Evolutionary conservation across 345 rosid genomes (phyloP).

Genomic region (Gossypium bickii): DNA sequence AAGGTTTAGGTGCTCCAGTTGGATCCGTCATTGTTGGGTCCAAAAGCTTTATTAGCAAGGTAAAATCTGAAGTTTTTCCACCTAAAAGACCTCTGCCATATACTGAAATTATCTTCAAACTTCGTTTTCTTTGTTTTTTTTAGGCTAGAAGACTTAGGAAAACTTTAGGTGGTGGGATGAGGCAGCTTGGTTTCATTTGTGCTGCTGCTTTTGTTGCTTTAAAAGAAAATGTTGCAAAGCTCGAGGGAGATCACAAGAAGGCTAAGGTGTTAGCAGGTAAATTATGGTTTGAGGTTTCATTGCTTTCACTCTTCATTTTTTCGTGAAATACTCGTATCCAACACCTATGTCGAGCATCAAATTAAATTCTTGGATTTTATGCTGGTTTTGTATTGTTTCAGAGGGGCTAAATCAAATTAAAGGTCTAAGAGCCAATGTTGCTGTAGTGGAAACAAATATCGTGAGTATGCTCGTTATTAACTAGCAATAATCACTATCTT

Average conservation of each 20-base stretch:
- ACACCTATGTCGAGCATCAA: background rate
- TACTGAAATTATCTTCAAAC: background rate
- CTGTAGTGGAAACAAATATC: constrained; percentile 82
- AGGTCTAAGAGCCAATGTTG: constrained; percentile 53
- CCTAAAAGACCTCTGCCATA: background rate
- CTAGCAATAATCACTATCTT: background rate
- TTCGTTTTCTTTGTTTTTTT: background rate
- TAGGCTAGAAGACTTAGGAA: constrained; percentile 83
- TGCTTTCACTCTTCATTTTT: background rate
- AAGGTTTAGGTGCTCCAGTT: constrained; percentile 93
- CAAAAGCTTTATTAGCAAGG: constrained; percentile 69
- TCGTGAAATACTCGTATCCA: background rate
- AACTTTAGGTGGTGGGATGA: constrained; percentile 98
- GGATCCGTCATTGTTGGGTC: constrained; percentile 92
- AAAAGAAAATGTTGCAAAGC: constrained; percentile 61
- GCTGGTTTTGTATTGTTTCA: constrained; percentile 21
- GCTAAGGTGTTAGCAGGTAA: constrained; percentile 79
- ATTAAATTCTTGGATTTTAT: background rate
- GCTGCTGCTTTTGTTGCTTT: constrained; percentile 81
- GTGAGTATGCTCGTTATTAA: constrained; percentile 41
- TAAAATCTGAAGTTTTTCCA: constrained; percentile 15
- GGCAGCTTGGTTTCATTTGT: constrained; percentile 80
- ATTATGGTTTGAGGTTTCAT: background rate
- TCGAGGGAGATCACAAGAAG: constrained; percentile 71
- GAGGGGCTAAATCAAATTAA: constrained; percentile 72